Evolutionary conservation across 2,329 filamentous ascomycete genomes (phyloP).

Genomic region (Cadophora malorum): DNA sequence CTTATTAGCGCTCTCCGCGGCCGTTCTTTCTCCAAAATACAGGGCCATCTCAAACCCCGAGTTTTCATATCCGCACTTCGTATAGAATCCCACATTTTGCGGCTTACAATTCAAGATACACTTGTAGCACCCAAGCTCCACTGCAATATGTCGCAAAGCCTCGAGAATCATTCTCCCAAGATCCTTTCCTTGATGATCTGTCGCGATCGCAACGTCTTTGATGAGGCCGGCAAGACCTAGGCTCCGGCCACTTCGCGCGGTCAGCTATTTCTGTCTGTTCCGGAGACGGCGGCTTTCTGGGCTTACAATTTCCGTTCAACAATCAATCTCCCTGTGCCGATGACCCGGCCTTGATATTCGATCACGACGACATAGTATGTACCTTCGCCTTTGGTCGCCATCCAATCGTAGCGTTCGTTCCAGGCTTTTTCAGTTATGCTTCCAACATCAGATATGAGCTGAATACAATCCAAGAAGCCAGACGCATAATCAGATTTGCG

Average conservation of each 20-base stretch:
- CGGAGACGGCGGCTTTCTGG: too few species aligned
- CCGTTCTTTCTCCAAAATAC: conserved; percentile 64
- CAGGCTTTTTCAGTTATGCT: conserved; percentile 80
- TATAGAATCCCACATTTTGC: conserved; percentile 95
- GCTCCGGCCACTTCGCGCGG: conserved; percentile 85
- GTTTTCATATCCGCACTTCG: conserved; percentile 94
- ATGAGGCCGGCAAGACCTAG: conserved; percentile 91
- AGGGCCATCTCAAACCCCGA: conserved; percentile 97
- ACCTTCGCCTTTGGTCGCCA: conserved; percentile 66
- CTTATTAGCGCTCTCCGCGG: conserved; percentile 23
- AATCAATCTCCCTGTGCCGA: conserved; percentile 89
- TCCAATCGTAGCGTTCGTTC: conserved; percentile 82
- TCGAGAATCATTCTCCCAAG: conserved; percentile 91
- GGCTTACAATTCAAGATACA: conserved; percentile 89
- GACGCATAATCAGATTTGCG: conserved; percentile 77
- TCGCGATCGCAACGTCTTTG: conserved; percentile 94
- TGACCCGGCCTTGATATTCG: conserved; percentile 70
- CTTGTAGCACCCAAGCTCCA: conserved; percentile 94
- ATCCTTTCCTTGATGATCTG: conserved; percentile 97
- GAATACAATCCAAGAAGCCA: conserved; percentile 89
- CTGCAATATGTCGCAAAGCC: conserved; percentile 86
- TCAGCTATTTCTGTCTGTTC: conserved; percentile 54
- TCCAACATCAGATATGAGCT: conserved; percentile 91
- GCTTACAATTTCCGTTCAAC: conserved; percentile 66
- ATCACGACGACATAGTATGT: conserved; percentile 89